Conservation (phyloP, 768 basidiomycete genomes). For the Trametopsis cervina region DNA sequence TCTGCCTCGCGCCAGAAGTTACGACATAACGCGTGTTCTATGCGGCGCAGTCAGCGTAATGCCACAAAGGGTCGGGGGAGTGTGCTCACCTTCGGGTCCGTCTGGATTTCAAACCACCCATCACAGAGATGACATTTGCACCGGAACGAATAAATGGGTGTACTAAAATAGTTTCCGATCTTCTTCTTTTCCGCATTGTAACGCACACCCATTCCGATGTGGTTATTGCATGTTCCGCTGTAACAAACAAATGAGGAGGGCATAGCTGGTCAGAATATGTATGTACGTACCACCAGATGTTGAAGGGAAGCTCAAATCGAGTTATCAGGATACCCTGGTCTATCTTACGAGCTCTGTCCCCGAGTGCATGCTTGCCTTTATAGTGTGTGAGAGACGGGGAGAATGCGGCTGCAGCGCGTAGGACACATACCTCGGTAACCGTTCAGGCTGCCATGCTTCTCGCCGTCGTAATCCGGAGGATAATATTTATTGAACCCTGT, state of each 20-base stretch:
- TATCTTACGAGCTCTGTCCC: constrained; percentile 88
- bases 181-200: constrained; percentile 99
- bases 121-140: constrained; percentile 97
- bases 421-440: constrained; percentile 50
- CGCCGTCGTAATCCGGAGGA: constrained; percentile 68
- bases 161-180: constrained; percentile 90
- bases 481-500: constrained; percentile 81
- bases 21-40: constrained; percentile 97
- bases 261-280: background rate
- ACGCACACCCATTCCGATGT: constrained; percentile 99
- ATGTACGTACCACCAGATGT: constrained; percentile 82
- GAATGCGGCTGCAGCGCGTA: background rate
- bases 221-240: constrained; percentile 91
- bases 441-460: constrained; percentile 67
- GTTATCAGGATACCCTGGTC: constrained; percentile 95
- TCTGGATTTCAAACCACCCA: constrained; percentile 97
- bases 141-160: constrained; percentile 89
- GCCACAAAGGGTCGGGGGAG: background rate
- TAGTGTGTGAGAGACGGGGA: background rate
- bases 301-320: constrained; percentile 94
- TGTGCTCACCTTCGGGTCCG: constrained; percentile 81
- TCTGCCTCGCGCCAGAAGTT: constrained; percentile 84
- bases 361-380: constrained; percentile 88
- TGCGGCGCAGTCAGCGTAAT: background rate
- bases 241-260: background rate